A percentile compares a stretch with the other conserved stretches of the same genome.
These are phyloP conservation scores for Trifolium fragiferum DNA, from an alignment of 306 rosid species.

Conservation along the genomic window DNA sequence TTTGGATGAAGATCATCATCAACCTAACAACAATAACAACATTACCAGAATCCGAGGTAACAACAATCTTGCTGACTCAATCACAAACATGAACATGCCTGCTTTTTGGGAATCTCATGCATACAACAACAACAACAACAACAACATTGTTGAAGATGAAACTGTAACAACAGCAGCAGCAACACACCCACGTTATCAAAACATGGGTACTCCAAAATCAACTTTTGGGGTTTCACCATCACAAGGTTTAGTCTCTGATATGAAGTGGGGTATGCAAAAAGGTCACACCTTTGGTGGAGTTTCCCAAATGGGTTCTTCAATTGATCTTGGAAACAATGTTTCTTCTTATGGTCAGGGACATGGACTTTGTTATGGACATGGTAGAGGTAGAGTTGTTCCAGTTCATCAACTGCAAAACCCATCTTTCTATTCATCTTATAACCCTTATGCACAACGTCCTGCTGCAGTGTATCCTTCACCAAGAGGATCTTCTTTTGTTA, in stretches of 20 bases:
- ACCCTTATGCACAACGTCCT: constrained; percentile 1
- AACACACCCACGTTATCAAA: neutral
- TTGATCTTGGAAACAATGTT: constrained; percentile 14
- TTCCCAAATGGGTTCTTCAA: neutral
- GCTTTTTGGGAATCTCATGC: neutral
- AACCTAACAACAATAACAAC: neutral
- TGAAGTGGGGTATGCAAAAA: constrained; percentile 3
- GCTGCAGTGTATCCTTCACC: neutral
- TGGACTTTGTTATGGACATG: neutral
- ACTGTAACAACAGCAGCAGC: neutral
- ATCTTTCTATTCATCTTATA: neutral
- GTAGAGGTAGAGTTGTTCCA: neutral
- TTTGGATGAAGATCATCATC: constrained; percentile 4
- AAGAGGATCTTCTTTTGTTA: constrained; percentile 7
- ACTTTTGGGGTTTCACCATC: neutral
- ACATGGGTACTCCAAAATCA: constrained; percentile 1
- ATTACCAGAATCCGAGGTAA: neutral
- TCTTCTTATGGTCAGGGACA: neutral
- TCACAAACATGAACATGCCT: neutral
- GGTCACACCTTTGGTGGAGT: constrained; percentile 1
- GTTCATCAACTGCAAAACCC: neutral
- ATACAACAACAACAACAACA: neutral
- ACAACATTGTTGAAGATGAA: neutral
- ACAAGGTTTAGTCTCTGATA: constrained; percentile 4
- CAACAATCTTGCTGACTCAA: neutral